Percentiles rank a stretch among this genome's conserved stretches.
Conservation (phyloP, 2,329 filamentous ascomycete genomes). For the Trichoderma sp. region DNA sequence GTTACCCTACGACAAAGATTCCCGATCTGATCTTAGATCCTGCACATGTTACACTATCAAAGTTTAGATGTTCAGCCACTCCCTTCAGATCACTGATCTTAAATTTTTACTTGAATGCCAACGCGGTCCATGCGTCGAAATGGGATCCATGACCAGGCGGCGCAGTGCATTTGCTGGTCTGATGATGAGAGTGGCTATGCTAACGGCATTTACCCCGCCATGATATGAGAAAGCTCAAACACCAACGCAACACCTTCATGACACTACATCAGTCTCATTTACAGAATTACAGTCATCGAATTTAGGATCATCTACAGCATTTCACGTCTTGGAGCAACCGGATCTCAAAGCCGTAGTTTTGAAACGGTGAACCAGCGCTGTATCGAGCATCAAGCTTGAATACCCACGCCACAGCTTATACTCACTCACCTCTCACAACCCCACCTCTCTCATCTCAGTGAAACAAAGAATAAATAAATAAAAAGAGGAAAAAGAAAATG, state of each 20-base stretch:
- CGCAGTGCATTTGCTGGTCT: neutral
- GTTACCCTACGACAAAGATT: neutral
- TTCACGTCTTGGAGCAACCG: neutral
- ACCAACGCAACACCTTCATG: neutral
- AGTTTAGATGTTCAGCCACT: neutral
- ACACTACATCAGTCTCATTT: neutral
- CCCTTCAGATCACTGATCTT: neutral
- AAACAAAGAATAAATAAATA: neutral
- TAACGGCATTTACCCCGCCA: constrained; percentile 12
- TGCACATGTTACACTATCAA: neutral
- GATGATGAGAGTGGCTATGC: constrained; percentile 16
- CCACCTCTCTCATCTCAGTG: neutral
- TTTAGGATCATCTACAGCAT: neutral
- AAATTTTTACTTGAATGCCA: too few species aligned
- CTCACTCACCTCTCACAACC: neutral
- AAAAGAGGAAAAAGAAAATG: neutral
- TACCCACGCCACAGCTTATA: neutral
- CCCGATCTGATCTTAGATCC: neutral
- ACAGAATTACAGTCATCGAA: neutral
- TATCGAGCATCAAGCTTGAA: neutral
- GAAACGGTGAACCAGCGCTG: neutral
- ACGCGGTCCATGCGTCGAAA: neutral
- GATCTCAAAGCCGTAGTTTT: neutral
- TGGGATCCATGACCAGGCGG: neutral
- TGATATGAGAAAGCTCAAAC: neutral